Evolutionary conservation across 345 rosid genomes (phyloP), one percentile per base, ranked within the genome.

Genomic region (Arabidopsis thaliana): DNA sequence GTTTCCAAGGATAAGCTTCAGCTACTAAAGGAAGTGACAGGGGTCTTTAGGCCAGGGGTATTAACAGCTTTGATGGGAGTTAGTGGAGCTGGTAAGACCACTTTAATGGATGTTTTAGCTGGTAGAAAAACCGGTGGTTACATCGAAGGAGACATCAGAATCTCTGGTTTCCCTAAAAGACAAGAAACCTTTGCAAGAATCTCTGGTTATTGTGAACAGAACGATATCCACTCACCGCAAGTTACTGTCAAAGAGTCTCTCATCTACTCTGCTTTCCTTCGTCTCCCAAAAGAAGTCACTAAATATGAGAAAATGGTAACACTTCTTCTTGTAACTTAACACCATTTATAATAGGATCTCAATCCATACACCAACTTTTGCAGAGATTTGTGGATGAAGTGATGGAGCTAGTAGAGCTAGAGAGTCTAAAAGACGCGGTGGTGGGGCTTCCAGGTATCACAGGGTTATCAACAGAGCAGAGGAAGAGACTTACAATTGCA

Each of bases 61-160:
- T 85, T 94, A 60, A 88, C 97, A 22, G 98, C 98, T 65, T 67
- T 94, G 45, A 94, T 94, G 97, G 98, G 98, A 67, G 96, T 91
- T 23, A 89, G 98, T 74, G 97, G 98, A 75, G 98, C 98, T 12
- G 98, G 98, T 70, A 94, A 94, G 87, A 94, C 97, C 0, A 91
- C 97, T 6, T 69, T 94, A 83, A 91, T 94, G 98, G 98, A 94
- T 85, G 97, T 91, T 84, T 80, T 94, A 52, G 95, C 96, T 0
- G 98, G 98, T 73, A 78, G 98, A 72, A 94, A 94, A 73, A 91
- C 97, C 0, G 93, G 94, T 59, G 96, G 98, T 69, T 93, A 91
- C 69, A 76, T 93, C 1, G 96, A 93, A 51, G 98, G 98, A 7
- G 97, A 89, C 42, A 78, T 91, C 37, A 84, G 85, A 84, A 91